Evolutionary conservation across 192 early-diverging fungal species (phyloP), one percentile per base, ranked within the genome.

Genomic region (Mortierella alpina): DNA sequence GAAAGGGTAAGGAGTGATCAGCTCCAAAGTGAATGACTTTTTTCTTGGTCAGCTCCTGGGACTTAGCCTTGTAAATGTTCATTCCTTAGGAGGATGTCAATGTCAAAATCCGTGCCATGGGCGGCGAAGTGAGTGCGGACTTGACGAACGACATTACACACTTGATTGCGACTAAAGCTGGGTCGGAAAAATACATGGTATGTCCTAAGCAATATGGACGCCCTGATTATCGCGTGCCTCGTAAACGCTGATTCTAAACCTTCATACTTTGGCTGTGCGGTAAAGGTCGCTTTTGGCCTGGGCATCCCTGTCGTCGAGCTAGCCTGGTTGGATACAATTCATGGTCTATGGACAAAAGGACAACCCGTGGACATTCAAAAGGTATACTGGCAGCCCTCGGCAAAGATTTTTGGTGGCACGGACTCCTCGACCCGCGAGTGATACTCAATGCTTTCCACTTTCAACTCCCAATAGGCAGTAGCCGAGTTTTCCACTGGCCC

Each of bases 121-220:
- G 77, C 2, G 77, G 77, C 22, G 40, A 56, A 11, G 40, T 72
- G 6, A 72, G 39, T 0, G 58, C 52, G 4, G 60, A 66, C 9
- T 47, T 80, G 31, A 59, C 70, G 13, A 49, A 56, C 8, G 65
- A 68, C 23, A 66, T 63, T 8, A 72, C 70, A 14, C 70, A 72
- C 23, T 44, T 80, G 44, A 47, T 80, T 18, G 77, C 64, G 0
- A 59, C 17, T 22, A 72, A 62, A 3, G 50, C 23, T 15, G 70
- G 66, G 4, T 68, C 77, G 7, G 50, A 50, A 13, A 80, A 80
- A 55, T 80, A 80, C 59, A 66, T 52, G 60, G 77, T 72, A 72
- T 44, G 11, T 6, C 0, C 7, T 17, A 39, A 6, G 4, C 11
- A 18, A 23, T 46, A 20, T 17, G 8, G 31, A 46, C 18, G n/a